phyloP scores from a whole-genome alignment of 139 green algal species.

The Chlamydomonas schloesseri region DNA sequence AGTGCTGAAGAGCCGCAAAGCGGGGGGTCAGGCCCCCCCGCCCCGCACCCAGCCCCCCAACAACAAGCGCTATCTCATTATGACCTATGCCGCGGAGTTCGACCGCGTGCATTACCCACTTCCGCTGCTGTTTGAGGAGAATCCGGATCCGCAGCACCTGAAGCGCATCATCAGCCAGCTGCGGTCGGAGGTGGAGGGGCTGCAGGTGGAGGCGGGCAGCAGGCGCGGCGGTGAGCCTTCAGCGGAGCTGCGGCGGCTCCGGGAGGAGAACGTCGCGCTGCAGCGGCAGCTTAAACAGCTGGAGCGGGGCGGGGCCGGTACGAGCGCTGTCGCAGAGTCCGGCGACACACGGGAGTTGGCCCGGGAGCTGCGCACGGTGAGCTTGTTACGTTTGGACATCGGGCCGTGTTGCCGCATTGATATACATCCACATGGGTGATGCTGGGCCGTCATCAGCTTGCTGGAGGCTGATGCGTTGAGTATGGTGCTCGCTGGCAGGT shows the following conservation, averaged over 20 bases:
- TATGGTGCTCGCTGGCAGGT: slow-evolving; percentile 42
- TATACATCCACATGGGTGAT: neutral
- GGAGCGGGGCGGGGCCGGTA: slow-evolving; percentile 13
- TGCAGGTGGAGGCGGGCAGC: slow-evolving; percentile 47
- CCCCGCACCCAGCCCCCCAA: slow-evolving; percentile 44
- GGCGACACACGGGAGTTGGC: slow-evolving; percentile 58
- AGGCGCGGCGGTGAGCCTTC: slow-evolving; percentile 17
- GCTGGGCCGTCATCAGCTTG: too few species aligned
- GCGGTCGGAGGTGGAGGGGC: slow-evolving; percentile 57
- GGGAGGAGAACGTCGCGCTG: slow-evolving; percentile 75
- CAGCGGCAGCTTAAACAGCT: slow-evolving; percentile 62
- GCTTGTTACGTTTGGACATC: too few species aligned
- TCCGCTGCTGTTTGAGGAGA: slow-evolving; percentile 82
- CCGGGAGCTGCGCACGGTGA: slow-evolving; percentile 62
- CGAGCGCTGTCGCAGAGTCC: slow-evolving; percentile 8
- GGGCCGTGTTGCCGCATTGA: too few species aligned
- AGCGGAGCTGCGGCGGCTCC: slow-evolving; percentile 65
- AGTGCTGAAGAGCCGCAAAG: slow-evolving; percentile 76
- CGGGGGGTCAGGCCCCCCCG: slow-evolving; percentile 2
- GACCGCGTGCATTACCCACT: slow-evolving; percentile 94
- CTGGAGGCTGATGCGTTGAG: neutral
- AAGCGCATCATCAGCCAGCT: slow-evolving; percentile 71
- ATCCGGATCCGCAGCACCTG: slow-evolving; percentile 75
- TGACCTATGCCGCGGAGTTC: slow-evolving; percentile 93
- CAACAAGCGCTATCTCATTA: slow-evolving; percentile 94